A percentile compares a stretch with the other conserved stretches of the same genome.
Evolutionary conservation across 176 grass and related monocot species (phyloP).

Genomic region (Tillandsia fasciculata): DNA sequence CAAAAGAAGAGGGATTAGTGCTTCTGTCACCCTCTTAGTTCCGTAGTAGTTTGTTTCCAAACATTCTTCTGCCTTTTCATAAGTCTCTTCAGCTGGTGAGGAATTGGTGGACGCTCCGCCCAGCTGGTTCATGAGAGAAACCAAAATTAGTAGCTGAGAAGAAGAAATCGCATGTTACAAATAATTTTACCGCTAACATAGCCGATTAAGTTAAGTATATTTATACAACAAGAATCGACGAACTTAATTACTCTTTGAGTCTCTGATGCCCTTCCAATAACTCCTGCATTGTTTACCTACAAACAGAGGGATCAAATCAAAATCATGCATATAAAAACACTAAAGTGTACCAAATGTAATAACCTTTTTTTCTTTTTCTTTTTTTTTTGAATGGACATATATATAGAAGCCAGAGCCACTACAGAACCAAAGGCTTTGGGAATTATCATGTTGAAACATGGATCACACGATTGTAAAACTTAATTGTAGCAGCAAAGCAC

Average conservation of each 20-base stretch:
- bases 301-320: background rate
- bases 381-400: too few species aligned
- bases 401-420: too few species aligned
- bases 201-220: too few species aligned
- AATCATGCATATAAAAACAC: background rate
- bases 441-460: too few species aligned
- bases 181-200: too few species aligned
- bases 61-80: constrained; percentile 19
- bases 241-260: background rate
- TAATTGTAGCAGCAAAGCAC: too few species aligned
- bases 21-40: constrained; percentile 28
- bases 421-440: too few species aligned
- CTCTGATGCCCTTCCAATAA: constrained; percentile 37
- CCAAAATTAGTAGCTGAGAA: background rate
- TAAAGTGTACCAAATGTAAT: too few species aligned
- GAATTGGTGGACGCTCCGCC: background rate
- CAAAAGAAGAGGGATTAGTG: constrained; percentile 38
- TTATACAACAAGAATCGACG: too few species aligned
- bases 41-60: constrained; percentile 62
- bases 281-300: constrained; percentile 57
- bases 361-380: too few species aligned
- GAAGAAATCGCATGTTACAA: background rate
- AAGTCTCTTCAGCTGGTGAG: constrained; percentile 26
- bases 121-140: background rate
- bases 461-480: too few species aligned